A percentile compares a stretch with the other conserved stretches of the same genome.
These are phyloP conservation scores for Nemania sp. DNA, from an alignment of 2,329 filamentous ascomycete genomes.

Conservation along the genomic window DNA sequence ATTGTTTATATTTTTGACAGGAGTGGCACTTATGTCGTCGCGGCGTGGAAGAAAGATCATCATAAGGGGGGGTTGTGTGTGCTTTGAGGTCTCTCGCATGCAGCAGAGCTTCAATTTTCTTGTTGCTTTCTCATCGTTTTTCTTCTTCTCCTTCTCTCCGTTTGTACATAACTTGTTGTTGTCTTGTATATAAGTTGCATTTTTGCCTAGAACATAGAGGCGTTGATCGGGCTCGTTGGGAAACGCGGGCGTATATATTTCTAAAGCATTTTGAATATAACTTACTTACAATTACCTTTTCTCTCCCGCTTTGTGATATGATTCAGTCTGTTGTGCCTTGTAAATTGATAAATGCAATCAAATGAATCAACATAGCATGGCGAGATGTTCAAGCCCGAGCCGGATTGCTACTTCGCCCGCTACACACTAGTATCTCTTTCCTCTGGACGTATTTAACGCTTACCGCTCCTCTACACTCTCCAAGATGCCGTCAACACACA, in stretches of 20 bases:
- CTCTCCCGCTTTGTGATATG: not conserved
- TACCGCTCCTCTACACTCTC: too few relatives aligned
- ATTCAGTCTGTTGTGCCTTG: too few relatives aligned
- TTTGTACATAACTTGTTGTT: constrained; percentile 4
- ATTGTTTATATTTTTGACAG: not conserved
- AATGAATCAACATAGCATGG: too few relatives aligned
- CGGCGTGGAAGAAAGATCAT: constrained; percentile 9
- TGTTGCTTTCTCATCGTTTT: not conserved
- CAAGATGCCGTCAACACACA: too few relatives aligned
- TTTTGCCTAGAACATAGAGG: constrained; percentile 24
- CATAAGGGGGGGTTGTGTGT: too few relatives aligned
- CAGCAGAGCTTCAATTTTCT: not conserved
- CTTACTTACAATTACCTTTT: not conserved
- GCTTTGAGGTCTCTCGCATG: too few relatives aligned
- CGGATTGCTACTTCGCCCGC: too few relatives aligned
- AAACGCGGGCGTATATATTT: constrained; percentile 3
- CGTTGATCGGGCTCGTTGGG: constrained; percentile 10
- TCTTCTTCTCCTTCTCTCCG: not conserved
- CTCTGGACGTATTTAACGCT: too few relatives aligned
- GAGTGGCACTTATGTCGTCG: not conserved
- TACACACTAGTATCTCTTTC: too few relatives aligned
- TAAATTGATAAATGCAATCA: too few relatives aligned
- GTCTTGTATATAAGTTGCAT: constrained; percentile 18
- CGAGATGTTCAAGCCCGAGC: too few relatives aligned
- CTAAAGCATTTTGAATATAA: constrained; percentile 14